Evolutionary conservation across 1,284 basidiomycete genomes (phyloP).

Genomic region (Fomitopsis schrenkii): DNA sequence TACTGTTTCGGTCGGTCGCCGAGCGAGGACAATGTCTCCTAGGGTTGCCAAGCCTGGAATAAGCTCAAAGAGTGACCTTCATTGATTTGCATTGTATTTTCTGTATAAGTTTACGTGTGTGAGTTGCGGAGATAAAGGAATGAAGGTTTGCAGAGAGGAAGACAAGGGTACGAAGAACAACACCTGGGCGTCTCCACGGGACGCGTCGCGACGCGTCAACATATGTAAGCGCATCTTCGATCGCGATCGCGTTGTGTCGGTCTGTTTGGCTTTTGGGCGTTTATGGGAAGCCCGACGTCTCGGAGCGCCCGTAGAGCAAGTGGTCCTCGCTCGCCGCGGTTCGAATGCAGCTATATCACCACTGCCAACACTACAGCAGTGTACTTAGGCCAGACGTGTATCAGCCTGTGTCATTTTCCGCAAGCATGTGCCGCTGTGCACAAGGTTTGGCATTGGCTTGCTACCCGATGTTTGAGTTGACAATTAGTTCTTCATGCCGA

Average conservation of each 20-base stretch:
- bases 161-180: neutral
- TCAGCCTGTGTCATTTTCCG: too few species aligned
- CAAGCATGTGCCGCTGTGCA: too few species aligned
- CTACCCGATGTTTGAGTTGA: too few species aligned
- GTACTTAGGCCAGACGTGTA: too few species aligned
- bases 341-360: too few species aligned
- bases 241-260: neutral
- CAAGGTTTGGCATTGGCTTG: too few species aligned
- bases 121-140: neutral
- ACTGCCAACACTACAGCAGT: too few species aligned
- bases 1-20: neutral
- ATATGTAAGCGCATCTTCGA: neutral
- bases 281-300: neutral
- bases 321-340: too few species aligned
- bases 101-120: neutral
- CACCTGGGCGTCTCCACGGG: neutral
- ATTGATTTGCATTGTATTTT: neutral
- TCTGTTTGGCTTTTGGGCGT: neutral
- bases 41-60: neutral
- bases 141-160: neutral
- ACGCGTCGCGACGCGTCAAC: neutral
- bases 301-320: too few species aligned
- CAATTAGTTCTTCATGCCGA: too few species aligned
- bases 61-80: too few species aligned
- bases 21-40: neutral